Percentiles rank a stretch among this genome's conserved stretches.
These are phyloP conservation scores for Ogataea siamensis DNA, from an alignment of 805 yeast genomes.

Conservation along the genomic window DNA sequence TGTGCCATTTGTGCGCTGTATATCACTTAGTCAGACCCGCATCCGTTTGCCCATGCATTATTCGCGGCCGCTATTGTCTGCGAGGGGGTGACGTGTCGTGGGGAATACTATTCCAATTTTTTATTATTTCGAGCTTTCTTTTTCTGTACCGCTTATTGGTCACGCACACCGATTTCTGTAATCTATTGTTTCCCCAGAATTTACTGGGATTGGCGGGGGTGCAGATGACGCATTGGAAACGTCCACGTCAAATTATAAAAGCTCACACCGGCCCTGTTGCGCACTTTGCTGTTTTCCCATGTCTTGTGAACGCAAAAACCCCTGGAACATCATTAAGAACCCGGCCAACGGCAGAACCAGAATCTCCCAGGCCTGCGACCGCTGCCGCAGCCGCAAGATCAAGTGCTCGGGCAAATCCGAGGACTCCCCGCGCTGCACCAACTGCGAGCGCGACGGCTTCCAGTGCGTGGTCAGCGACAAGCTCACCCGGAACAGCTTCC, in stretches of 20 bases:
- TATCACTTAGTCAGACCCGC: slow-evolving; percentile 9
- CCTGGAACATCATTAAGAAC: slow-evolving; percentile 37
- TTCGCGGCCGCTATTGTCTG: not conserved
- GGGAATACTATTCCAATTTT: not conserved
- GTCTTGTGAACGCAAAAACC: slow-evolving; percentile 11
- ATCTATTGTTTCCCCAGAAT: slow-evolving; percentile 18
- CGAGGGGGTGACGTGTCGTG: slow-evolving; percentile 7
- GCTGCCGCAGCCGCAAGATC: slow-evolving; percentile 74
- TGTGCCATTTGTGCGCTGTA: not conserved
- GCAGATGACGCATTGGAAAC: slow-evolving; percentile 4
- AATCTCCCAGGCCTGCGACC: slow-evolving; percentile 78
- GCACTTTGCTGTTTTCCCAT: slow-evolving; percentile 1
- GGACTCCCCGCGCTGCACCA: slow-evolving; percentile 54
- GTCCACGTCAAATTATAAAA: slow-evolving; percentile 11
- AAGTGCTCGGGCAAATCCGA: slow-evolving; percentile 66
- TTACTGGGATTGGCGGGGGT: slow-evolving; percentile 10
- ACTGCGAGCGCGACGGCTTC: slow-evolving; percentile 63
- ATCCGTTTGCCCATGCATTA: slow-evolving; percentile 16
- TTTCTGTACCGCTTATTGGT: slow-evolving; percentile 14
- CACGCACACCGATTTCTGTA: slow-evolving; percentile 10
- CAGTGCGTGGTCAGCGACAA: slow-evolving; percentile 73
- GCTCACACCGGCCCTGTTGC: slow-evolving; percentile 3
- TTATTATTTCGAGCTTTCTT: slow-evolving; percentile 4
- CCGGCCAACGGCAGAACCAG: slow-evolving; percentile 42
- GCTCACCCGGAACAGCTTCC: slow-evolving; percentile 72